Conservation (phyloP, 2,329 filamentous ascomycete species). For the Curvularia verruculosa region DNA sequence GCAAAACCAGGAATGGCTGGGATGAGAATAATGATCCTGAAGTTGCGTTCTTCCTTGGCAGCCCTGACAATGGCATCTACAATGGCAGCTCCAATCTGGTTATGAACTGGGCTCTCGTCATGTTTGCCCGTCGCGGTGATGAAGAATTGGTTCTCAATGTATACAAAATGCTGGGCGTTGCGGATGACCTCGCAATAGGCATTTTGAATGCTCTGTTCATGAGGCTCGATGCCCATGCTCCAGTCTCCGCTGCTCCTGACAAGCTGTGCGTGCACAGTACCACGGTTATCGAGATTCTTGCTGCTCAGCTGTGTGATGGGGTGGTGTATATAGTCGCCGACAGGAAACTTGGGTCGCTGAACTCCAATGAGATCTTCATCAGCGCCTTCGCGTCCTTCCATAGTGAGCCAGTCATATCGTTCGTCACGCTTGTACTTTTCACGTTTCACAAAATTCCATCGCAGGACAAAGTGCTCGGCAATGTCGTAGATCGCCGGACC, state of each 20-base stretch:
- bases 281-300: constrained; percentile 66
- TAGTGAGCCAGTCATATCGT: constrained; percentile 80
- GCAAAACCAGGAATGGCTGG: constrained; percentile 94
- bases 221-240: constrained; percentile 83
- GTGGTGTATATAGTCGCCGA: constrained; percentile 85
- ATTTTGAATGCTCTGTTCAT: constrained; percentile 84
- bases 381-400: constrained; percentile 76
- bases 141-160: constrained; percentile 99
- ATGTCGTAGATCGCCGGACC: constrained; percentile 92
- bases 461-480: constrained; percentile 89
- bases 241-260: constrained; percentile 92
- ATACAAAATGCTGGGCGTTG: constrained; percentile 89
- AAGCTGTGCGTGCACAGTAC: constrained; percentile 80
- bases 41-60: constrained; percentile 81
- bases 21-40: constrained; percentile 87
- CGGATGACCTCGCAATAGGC: constrained; percentile 85
- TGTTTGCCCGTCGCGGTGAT: constrained; percentile 78
- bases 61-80: constrained; percentile 88
- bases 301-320: constrained; percentile 71
- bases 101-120: constrained; percentile 84
- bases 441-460: constrained; percentile 96
- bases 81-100: constrained; percentile 85
- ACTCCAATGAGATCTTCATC: constrained; percentile 88
- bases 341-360: constrained; percentile 85
- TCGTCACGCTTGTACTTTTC: constrained; percentile 96